Evolutionary conservation across 345 rosid species (phyloP).

Genomic region (Salix koriyanagi): DNA sequence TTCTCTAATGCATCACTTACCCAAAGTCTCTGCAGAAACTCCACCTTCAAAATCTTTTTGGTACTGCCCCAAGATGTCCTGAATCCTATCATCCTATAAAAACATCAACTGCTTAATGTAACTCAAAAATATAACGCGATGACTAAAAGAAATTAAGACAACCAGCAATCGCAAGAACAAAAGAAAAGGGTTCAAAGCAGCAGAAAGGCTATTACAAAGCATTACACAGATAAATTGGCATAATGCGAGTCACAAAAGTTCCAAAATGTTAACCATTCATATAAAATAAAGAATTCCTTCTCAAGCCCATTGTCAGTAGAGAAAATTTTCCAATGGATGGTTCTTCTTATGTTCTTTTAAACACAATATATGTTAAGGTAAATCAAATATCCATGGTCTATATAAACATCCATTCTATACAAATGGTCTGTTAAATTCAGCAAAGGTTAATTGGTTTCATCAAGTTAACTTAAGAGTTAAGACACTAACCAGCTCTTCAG

Average conservation of each 20-base stretch:
- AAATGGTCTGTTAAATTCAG: not conserved
- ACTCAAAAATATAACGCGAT: too few relatives aligned
- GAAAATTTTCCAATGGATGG: not conserved
- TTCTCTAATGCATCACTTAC: constrained; percentile 44
- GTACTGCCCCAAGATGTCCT: constrained; percentile 71
- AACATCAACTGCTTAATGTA: not conserved
- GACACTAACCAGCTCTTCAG: not conserved
- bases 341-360: not conserved
- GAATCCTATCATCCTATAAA: constrained; percentile 65
- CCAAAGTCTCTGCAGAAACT: constrained; percentile 78
- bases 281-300: not conserved
- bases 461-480: not conserved
- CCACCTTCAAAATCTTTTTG: constrained; percentile 92
- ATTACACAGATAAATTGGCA: not conserved
- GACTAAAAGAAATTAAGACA: not conserved
- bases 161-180: not conserved
- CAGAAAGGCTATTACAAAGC: not conserved
- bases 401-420: not conserved
- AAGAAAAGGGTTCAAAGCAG: not conserved
- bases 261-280: not conserved
- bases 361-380: not conserved
- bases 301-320: not conserved
- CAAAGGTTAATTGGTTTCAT: not conserved
- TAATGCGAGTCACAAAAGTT: not conserved
- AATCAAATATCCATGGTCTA: not conserved